Conservation (phyloP, 1,284 basidiomycete genomes). For the Cutaneotrichosporon sp. region DNA sequence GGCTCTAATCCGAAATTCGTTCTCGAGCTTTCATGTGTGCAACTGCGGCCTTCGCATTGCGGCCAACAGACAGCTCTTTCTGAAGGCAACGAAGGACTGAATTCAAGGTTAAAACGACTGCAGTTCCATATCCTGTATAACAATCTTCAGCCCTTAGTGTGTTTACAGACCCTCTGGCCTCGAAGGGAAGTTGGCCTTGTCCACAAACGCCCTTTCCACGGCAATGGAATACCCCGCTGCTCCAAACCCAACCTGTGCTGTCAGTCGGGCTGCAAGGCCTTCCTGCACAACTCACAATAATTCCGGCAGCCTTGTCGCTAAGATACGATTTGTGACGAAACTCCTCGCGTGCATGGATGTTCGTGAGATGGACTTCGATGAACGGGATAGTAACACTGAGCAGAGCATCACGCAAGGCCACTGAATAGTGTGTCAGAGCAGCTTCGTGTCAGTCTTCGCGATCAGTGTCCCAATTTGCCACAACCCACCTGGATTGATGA, state of each 20-base stretch:
- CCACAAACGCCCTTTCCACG: constrained; percentile 18
- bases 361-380: constrained; percentile 46
- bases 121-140: no score
- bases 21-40: no score
- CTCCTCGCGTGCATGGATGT: constrained; percentile 42
- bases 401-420: constrained; percentile 43
- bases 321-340: constrained; percentile 47
- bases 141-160: no score
- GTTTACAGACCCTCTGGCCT: neutral
- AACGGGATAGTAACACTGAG: constrained; percentile 37
- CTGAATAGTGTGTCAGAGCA: constrained; percentile 39
- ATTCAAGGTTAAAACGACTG: no score
- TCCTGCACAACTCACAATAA: constrained; percentile 33
- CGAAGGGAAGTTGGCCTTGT: constrained; percentile 25
- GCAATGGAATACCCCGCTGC: constrained; percentile 21
- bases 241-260: constrained; percentile 23
- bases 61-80: no score
- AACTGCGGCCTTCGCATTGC: no score
- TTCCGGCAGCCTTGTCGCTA: constrained; percentile 30
- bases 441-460: neutral
- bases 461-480: neutral
- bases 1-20: no score
- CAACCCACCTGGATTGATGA: constrained; percentile 39
- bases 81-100: no score
- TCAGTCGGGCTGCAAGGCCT: no score